Evolutionary conservation across 441 rosid species (phyloP), one percentile per base, ranked within the genome.

Genomic region (Daphne laureola): DNA sequence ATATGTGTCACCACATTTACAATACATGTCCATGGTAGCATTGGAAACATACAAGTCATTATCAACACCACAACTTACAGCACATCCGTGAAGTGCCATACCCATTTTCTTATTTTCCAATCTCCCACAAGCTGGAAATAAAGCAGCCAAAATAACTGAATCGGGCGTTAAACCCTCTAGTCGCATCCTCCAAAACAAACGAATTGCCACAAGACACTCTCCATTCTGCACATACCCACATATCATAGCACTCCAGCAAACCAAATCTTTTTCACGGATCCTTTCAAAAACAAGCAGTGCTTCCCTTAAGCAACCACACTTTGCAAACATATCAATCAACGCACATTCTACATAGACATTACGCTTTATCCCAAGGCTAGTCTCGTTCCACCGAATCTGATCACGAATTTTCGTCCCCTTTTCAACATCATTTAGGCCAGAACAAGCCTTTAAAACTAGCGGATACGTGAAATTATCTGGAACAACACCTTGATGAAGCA

Each of bases 381-480:
- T 12, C 54, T 52, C 71, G 0, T 61, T 60, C 47, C 46, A 40
- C 11, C 63, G 8, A 31, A 70, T 53, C 46, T 61, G 60, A 53
- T 65, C 67, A 35, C 58, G 49, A 44, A 74, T 38, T 13, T 53
- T 58, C 44, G 47, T 53, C 13, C 76, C 76, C 11, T 43, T 64
- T 58, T 52, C 68, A 44, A 70, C 55, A 52, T 62, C 71, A 55
- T 51, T 44, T 47, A 14, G 59, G 55, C 58, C 51, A 9, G 67
- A 41, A 65, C 71, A 74, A 59, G 76, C 79, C 68, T 56, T 74
- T 14, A 67, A 51, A 62, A 71, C 65, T 62, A 71, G 55, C 7
- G 73, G 79, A 46, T 64, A 62, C 11, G 73, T 55, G 43, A 57
- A 70, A 54, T 71, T 65, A 46, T 74, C 79, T 11, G 76, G 79